Percentiles rank a stretch among this genome's conserved stretches.
phyloP scores from a whole-genome alignment of 2,329 filamentous ascomycete genomes.

The Ceratocystiopsis minuta region DNA sequence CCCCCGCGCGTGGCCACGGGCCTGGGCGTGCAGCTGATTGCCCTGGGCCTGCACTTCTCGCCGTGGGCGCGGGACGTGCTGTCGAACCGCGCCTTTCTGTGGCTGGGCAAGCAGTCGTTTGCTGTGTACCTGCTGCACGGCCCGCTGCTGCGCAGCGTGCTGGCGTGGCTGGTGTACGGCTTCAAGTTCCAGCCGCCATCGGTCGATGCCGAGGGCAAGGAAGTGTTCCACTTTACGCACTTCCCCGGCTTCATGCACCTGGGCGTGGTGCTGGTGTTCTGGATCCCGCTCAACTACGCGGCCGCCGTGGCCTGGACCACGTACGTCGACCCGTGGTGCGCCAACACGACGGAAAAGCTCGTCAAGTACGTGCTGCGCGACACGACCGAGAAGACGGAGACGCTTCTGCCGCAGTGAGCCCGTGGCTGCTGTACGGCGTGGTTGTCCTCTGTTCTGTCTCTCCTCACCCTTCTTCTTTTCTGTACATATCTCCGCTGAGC shows the following conservation, averaged over 20 bases:
- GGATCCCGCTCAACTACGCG: slow-evolving; percentile 28
- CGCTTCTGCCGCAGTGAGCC: slow-evolving; percentile 3
- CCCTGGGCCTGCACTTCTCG: slow-evolving; percentile 34
- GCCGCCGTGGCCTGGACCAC: slow-evolving; percentile 31
- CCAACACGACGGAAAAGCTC: slow-evolving; percentile 22
- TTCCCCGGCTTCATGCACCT: slow-evolving; percentile 21
- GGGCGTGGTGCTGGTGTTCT: slow-evolving; percentile 22
- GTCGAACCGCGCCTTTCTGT: slow-evolving; percentile 36
- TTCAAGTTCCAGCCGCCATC: slow-evolving; percentile 20
- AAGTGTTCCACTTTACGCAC: slow-evolving; percentile 3
- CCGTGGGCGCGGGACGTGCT: slow-evolving; percentile 31
- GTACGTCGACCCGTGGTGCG: slow-evolving; percentile 34
- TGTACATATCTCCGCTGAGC: background rate
- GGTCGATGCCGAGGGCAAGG: slow-evolving; percentile 18
- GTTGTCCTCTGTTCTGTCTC: too few species aligned
- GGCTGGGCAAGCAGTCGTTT: slow-evolving; percentile 46
- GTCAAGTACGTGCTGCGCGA: slow-evolving; percentile 10
- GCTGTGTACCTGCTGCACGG: slow-evolving; percentile 48
- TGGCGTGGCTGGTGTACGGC: slow-evolving; percentile 42
- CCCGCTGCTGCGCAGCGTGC: slow-evolving; percentile 36
- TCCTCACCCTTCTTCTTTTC: too few species aligned
- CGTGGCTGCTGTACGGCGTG: background rate
- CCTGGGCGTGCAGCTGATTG: slow-evolving; percentile 22
- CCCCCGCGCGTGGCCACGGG: slow-evolving; percentile 23
- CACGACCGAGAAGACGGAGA: slow-evolving; percentile 9